phyloP scores from a whole-genome alignment of 176 grass and related monocot species.

The bread wheat (Triticum aestivum) region DNA sequence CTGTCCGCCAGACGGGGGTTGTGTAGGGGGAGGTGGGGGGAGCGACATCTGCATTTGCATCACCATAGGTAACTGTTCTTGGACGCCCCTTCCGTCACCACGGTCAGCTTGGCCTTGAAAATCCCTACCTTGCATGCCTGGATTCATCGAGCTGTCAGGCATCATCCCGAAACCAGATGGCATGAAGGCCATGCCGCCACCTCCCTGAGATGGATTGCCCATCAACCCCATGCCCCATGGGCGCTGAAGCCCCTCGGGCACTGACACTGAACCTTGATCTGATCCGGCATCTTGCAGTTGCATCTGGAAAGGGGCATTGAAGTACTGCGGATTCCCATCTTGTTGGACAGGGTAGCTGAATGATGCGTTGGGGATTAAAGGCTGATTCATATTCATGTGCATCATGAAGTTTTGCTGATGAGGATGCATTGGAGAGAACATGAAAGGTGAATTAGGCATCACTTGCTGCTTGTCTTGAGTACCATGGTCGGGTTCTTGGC shows the following conservation, averaged over 20 bases:
- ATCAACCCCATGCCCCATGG: constrained; percentile 70
- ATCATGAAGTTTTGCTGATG: constrained; percentile 71
- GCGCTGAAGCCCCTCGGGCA: constrained; percentile 39
- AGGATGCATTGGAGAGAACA: constrained; percentile 57
- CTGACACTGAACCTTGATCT: constrained; percentile 52
- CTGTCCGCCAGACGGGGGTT: constrained; percentile 50
- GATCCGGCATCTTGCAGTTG: constrained; percentile 50
- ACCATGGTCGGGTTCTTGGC: constrained; percentile 55
- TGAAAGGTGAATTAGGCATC: constrained; percentile 52
- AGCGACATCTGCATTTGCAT: constrained; percentile 71
- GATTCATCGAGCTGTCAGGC: constrained; percentile 40
- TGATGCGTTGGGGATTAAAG: constrained; percentile 34
- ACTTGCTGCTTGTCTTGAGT: constrained; percentile 56
- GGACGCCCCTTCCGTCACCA: constrained; percentile 55
- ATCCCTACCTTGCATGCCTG: constrained; percentile 32
- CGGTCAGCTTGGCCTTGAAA: constrained; percentile 44
- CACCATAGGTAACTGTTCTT: constrained; percentile 49
- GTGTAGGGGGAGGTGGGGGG: constrained; percentile 51
- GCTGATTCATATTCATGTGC: constrained; percentile 77
- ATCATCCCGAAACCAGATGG: constrained; percentile 53
- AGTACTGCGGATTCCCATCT: constrained; percentile 67
- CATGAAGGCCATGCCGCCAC: constrained; percentile 57
- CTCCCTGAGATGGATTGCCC: constrained; percentile 55
- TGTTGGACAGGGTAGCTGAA: constrained; percentile 56
- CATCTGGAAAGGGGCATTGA: constrained; percentile 61